Base-by-base conservation (phyloP, 2,329 filamentous ascomycete species). In the Fusarium pseudograminearum region DNA sequence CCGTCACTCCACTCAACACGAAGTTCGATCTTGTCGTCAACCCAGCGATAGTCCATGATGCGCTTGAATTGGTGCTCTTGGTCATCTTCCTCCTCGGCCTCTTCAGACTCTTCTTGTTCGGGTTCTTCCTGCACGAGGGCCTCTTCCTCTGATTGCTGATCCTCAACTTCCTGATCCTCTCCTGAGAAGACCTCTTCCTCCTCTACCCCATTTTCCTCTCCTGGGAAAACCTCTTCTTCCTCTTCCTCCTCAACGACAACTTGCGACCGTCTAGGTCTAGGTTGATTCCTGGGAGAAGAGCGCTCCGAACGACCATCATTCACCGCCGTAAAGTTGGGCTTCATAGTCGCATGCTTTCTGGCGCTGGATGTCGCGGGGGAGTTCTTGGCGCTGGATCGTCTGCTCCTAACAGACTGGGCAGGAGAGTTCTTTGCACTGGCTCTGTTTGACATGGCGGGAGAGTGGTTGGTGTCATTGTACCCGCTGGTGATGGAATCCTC, bases 1-100 rank as follows among this genome's bases (percentile, higher is more conserved):
- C 76, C 74, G 3, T 55, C 40, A 9, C 73, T 73, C 79, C 79
- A 81, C 26, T 78, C 66, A 7, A 80, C 74, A 10, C 70, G 54
- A 7, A 81, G 68, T 24, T 80, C 69, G 1, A 80, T 73, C 12
- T 70, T 58, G 52, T 77, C 71, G 9, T 56, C 70, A 0, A 24
- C 56, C 77, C 78, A 79, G 48, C 78, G 78, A 36, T 80, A 62
- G 10, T 70, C 62, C 15, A 55, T 18, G 47, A 79, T 74, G 16
- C 61, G 57, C 18, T 61, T 71, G 71, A 12, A 40, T 3, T 64
- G 56, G 16, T 61, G 55, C 4, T 22, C 44, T 8, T 67, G 26
- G 3, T 45, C 60, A 0, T 58, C 58, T 15, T 59, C 50, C 9
- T 30, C 34, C n/a, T 30, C 31, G 18, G 55, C 61, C 5, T 40